A percentile compares a stretch with the other conserved stretches of the same genome.
These are phyloP conservation scores for Trametes coccinea DNA, from an alignment of 768 basidiomycete genomes.

Conservation along the genomic window DNA sequence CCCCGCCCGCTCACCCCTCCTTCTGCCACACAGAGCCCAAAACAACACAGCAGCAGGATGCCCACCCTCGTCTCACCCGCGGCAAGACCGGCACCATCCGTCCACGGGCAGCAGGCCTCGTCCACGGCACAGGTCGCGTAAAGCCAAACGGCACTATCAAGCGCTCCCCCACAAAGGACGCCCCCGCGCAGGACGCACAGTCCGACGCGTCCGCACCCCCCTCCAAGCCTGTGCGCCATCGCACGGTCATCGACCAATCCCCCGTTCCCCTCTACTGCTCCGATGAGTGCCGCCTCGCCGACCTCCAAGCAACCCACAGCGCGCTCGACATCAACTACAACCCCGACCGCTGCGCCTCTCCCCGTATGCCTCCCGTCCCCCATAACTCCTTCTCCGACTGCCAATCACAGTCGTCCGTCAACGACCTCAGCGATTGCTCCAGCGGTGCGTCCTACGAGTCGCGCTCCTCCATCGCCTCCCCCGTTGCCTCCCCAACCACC, in stretches of 20 bases:
- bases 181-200: conserved; percentile 26
- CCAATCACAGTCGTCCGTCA: conserved; percentile 30
- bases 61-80: conserved; percentile 31
- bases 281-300: conserved; percentile 66
- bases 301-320: conserved; percentile 46
- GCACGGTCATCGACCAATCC: conserved; percentile 74
- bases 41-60: conserved; percentile 25
- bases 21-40: conserved; percentile 28
- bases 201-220: conserved; percentile 27
- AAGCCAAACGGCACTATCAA: conserved; percentile 60
- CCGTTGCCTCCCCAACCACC: conserved; percentile 30
- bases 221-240: conserved; percentile 44
- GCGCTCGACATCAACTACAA: conserved; percentile 48
- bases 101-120: conserved; percentile 50
- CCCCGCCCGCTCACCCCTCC: conserved; percentile 14
- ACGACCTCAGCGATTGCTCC: conserved; percentile 44
- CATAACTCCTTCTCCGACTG: conserved; percentile 38
- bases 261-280: conserved; percentile 87
- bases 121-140: conserved; percentile 65
- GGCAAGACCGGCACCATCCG: conserved; percentile 40
- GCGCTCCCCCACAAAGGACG: conserved; percentile 30
- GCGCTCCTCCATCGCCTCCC: conserved; percentile 36
- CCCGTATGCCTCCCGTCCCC: conserved; percentile 42
- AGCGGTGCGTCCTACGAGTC: conserved; percentile 32
- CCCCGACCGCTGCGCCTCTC: conserved; percentile 38